A percentile compares a stretch with the other conserved stretches of the same genome.
Evolutionary conservation across 225 moss, liverwort and hornwort genomes (phyloP).

Genomic region (Straminergon stramineum): DNA sequence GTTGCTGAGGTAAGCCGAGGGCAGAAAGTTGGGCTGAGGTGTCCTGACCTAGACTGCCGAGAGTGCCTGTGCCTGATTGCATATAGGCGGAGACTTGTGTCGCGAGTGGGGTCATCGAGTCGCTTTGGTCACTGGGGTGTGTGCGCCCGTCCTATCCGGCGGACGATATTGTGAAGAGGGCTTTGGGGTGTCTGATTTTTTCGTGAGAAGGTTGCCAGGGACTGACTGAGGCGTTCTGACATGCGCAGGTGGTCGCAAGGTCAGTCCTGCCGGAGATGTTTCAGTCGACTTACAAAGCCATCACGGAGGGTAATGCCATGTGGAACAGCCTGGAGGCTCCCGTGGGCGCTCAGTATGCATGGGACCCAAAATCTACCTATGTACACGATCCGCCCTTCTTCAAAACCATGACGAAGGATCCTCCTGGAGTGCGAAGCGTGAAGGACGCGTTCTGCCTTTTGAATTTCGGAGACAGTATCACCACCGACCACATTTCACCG

Average conservation of each 20-base stretch:
- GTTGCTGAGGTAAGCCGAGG: background rate
- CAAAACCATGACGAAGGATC: constrained; percentile 67
- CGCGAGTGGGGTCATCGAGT: background rate
- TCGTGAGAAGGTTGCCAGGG: background rate
- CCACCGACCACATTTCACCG: constrained; percentile 96
- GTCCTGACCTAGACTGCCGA: background rate
- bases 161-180: background rate
- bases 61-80: background rate
- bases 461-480: constrained; percentile 91
- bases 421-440: constrained; percentile 69
- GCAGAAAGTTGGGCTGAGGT: background rate
- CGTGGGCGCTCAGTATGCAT: constrained; percentile 65
- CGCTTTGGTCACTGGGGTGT: background rate
- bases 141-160: background rate
- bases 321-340: constrained; percentile 72
- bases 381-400: constrained; percentile 94
- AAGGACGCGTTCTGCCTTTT: constrained; percentile 84
- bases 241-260: constrained; percentile 54
- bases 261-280: constrained; percentile 96
- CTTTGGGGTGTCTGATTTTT: background rate
- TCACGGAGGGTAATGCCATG: constrained; percentile 77
- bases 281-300: constrained; percentile 59
- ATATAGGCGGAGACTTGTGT: background rate
- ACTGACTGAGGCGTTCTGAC: background rate
- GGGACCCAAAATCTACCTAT: constrained; percentile 80